Conservation (phyloP, 2,329 filamentous ascomycete species). For the Arthroderma sp. region DNA sequence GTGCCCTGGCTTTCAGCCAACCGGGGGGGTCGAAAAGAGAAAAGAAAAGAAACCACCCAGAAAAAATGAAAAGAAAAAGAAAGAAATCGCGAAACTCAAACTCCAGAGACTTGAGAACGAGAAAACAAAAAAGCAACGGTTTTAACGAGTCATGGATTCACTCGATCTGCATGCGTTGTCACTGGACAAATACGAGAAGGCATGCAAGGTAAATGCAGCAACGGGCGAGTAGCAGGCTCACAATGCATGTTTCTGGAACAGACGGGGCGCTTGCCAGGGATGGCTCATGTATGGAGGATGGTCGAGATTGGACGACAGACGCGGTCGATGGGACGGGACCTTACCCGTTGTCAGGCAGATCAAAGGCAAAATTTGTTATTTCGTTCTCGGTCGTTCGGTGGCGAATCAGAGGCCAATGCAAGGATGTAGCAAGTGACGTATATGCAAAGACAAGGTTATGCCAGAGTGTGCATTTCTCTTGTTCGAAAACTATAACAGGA, state of each 20-base stretch:
- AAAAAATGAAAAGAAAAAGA: too few species aligned
- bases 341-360: neutral
- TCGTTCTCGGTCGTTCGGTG: neutral
- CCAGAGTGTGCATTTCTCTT: too few species aligned
- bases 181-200: neutral
- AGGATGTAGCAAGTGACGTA: neutral
- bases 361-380: neutral
- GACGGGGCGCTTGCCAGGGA: conserved; percentile 6
- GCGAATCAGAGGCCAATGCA: neutral
- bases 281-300: neutral
- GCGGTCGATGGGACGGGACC: conserved; percentile 1
- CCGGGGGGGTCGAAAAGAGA: too few species aligned
- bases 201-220: neutral
- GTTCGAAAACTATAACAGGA: too few species aligned
- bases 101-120: too few species aligned
- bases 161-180: too few species aligned
- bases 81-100: too few species aligned
- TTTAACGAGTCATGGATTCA: too few species aligned
- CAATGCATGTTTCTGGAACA: conserved; percentile 4
- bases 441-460: neutral
- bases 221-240: neutral
- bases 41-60: too few species aligned
- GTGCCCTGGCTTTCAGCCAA: too few species aligned
- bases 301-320: conserved; percentile 7
- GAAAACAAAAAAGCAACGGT: too few species aligned